A percentile compares a stretch with the other conserved stretches of the same genome.
Evolutionary conservation across 2,329 filamentous ascomycete species (phyloP).

Genomic region (Claviceps pazoutovae): DNA sequence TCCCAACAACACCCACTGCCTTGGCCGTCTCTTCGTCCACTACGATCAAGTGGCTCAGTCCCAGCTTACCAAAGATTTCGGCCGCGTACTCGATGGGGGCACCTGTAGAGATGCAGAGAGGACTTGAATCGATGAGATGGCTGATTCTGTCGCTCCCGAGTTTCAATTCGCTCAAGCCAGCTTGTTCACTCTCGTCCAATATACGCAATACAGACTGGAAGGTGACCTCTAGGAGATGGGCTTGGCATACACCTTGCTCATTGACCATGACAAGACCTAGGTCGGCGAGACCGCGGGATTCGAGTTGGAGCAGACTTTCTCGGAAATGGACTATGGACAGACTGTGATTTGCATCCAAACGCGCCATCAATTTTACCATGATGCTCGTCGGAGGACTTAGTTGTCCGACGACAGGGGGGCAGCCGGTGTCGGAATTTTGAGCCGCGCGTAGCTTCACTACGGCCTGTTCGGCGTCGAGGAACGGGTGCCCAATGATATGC

Average conservation of each 20-base stretch:
- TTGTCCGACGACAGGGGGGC: constrained; percentile 23
- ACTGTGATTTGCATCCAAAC: constrained; percentile 25
- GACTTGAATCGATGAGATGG: constrained; percentile 39
- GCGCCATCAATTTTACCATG: constrained; percentile 41
- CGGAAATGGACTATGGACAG: constrained; percentile 25
- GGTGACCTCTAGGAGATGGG: constrained; percentile 40
- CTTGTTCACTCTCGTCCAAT: constrained; percentile 10
- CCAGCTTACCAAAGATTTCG: constrained; percentile 46
- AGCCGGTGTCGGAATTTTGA: constrained; percentile 21
- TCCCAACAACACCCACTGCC: constrained; percentile 40
- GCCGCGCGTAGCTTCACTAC: constrained; percentile 16
- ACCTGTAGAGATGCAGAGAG: constrained; percentile 32
- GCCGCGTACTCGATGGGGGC: constrained; percentile 45
- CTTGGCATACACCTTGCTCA: constrained; percentile 31
- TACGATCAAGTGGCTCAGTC: constrained; percentile 37
- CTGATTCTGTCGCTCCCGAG: constrained; percentile 21
- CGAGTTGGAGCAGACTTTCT: constrained; percentile 31
- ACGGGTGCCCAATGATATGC: constrained; percentile 42
- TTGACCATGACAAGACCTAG: constrained; percentile 42
- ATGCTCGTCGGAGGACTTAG: constrained; percentile 38
- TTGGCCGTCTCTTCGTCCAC: constrained; percentile 35
- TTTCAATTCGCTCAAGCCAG: constrained; percentile 12
- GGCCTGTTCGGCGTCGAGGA: constrained; percentile 38
- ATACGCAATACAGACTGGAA: constrained; percentile 34
- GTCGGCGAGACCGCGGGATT: constrained; percentile 38